Conservation (phyloP, 106 monocot species). For the Platanthera guangdongensis region DNA sequence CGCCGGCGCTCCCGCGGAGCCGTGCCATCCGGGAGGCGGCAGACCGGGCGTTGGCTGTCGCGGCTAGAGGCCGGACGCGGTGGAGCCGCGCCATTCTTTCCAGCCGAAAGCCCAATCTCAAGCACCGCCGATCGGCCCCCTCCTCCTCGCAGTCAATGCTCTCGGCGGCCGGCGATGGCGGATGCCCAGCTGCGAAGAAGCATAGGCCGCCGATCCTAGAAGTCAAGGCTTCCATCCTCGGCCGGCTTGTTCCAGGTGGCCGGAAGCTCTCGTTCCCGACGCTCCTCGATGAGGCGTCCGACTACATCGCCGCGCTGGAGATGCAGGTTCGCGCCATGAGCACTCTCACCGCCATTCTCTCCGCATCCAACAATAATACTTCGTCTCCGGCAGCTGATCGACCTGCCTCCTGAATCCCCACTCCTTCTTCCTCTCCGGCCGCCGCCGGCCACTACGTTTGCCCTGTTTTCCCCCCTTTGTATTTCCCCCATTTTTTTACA, state of each 20-base stretch:
- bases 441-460: neutral
- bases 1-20: slow-evolving; percentile 17
- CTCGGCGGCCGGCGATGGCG: neutral
- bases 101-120: slow-evolving; percentile 16
- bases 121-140: slow-evolving; percentile 4
- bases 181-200: neutral
- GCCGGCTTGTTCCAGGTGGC: slow-evolving; percentile 63
- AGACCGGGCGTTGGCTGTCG: slow-evolving; percentile 63
- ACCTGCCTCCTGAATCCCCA: neutral
- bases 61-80: slow-evolving; percentile 61
- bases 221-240: slow-evolving; percentile 31
- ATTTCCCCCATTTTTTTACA: neutral
- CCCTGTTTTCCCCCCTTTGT: neutral
- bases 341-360: slow-evolving; percentile 33
- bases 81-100: slow-evolving; percentile 93
- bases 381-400: neutral
- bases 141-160: neutral
- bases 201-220: slow-evolving; percentile 1
- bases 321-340: slow-evolving; percentile 66
- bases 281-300: slow-evolving; percentile 47
- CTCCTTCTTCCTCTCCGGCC: no score
- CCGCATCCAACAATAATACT: neutral
- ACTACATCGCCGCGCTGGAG: slow-evolving; percentile 73
- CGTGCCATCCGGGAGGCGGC: slow-evolving; percentile 72
- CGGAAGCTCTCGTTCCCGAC: slow-evolving; percentile 35